Conservation (phyloP, 768 basidiomycete species). For the Suillus sp. region DNA sequence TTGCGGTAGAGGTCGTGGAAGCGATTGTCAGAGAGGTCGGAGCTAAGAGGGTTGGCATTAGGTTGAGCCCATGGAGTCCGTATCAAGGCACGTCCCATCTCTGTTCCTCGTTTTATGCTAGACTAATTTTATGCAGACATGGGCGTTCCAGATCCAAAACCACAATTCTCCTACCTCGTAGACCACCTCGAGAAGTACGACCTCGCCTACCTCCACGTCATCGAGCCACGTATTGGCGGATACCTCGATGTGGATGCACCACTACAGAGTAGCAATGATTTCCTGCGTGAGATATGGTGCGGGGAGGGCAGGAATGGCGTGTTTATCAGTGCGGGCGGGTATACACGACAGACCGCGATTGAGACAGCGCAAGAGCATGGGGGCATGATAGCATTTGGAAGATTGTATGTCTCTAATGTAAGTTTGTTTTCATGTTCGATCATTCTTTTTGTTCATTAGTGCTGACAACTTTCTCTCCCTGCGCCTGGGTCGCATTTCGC, state of each 20-base stretch:
- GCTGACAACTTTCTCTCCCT: neutral
- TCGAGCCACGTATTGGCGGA: slow-evolving; percentile 33
- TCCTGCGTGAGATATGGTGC: slow-evolving; percentile 31
- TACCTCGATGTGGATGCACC: slow-evolving; percentile 4
- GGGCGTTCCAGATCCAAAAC: slow-evolving; percentile 36
- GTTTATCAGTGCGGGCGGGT: slow-evolving; percentile 12
- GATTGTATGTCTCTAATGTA: slow-evolving; percentile 13
- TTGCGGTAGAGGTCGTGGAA: slow-evolving; percentile 48
- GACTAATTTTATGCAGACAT: slow-evolving; percentile 31
- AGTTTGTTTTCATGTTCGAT: neutral
- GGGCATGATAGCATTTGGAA: slow-evolving; percentile 12
- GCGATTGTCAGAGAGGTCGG: slow-evolving; percentile 47
- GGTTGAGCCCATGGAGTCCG: slow-evolving; percentile 44
- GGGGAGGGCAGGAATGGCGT: slow-evolving; percentile 7
- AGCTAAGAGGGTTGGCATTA: slow-evolving; percentile 42
- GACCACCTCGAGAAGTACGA: slow-evolving; percentile 24
- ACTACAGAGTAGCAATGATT: slow-evolving; percentile 26
- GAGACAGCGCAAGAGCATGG: slow-evolving; percentile 10
- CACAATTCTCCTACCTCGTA: slow-evolving; percentile 39
- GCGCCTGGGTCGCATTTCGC: neutral
- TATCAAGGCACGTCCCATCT: slow-evolving; percentile 33
- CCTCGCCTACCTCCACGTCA: slow-evolving; percentile 46
- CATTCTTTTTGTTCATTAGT: neutral
- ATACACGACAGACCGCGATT: slow-evolving; percentile 7
- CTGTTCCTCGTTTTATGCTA: neutral